Conservation (phyloP, 2,329 filamentous ascomycete genomes). For the Grosmannia penicillata region DNA sequence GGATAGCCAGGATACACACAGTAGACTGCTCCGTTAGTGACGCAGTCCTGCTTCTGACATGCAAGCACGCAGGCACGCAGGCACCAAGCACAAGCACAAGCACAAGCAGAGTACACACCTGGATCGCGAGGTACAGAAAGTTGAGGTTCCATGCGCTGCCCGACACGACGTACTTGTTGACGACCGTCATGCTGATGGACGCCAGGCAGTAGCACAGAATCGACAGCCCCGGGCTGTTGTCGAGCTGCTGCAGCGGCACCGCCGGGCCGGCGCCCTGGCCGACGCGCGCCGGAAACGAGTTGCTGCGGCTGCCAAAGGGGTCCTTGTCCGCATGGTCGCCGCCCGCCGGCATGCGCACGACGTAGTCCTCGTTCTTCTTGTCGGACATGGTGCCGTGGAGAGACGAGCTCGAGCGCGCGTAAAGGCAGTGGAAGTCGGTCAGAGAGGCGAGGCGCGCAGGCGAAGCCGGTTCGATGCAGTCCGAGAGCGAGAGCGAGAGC, state of each 20-base stretch:
- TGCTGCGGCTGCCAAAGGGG: constrained; percentile 30
- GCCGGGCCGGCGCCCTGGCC: constrained; percentile 18
- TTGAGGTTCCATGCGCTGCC: constrained; percentile 88
- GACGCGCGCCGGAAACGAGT: constrained; percentile 19
- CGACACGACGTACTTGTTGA: constrained; percentile 96
- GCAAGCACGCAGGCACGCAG: no score
- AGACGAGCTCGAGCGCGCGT: background rate
- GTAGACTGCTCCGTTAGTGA: constrained; percentile 46
- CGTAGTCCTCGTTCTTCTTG: constrained; percentile 77
- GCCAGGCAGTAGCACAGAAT: constrained; percentile 85
- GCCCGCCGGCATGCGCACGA: constrained; percentile 53
- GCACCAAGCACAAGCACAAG: background rate
- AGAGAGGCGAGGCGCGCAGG: background rate
- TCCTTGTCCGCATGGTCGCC: constrained; percentile 36
- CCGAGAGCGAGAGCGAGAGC: no score
- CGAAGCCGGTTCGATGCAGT: no score
- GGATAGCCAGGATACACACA: constrained; percentile 76
- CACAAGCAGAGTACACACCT: constrained; percentile 45
- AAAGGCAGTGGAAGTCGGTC: background rate
- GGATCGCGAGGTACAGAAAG: constrained; percentile 83
- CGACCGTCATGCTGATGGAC: constrained; percentile 99
- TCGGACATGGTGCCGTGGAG: constrained; percentile 50
- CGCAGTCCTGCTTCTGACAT: no score
- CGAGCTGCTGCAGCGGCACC: constrained; percentile 33
- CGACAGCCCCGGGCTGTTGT: constrained; percentile 65